Conservation (phyloP, 164 flowering plant genomes). For the Cinnamomum micranthum region DNA sequence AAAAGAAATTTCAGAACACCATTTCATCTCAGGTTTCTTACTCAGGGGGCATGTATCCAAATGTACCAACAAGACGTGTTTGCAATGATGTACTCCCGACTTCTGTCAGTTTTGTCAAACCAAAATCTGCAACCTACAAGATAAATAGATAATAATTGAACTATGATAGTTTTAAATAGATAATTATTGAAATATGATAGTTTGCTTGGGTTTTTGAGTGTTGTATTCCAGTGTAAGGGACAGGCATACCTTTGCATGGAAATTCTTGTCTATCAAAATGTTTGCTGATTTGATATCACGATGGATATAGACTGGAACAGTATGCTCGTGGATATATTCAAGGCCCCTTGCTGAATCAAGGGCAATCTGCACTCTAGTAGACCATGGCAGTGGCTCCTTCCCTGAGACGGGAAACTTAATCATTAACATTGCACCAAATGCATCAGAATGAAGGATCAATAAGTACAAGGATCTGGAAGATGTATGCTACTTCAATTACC, state of each 20-base stretch:
- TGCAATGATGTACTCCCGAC: constrained; percentile 59
- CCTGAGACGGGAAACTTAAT: constrained; percentile 27
- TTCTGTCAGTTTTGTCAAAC: constrained; percentile 79
- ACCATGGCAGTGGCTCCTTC: constrained; percentile 70
- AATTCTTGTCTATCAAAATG: constrained; percentile 88
- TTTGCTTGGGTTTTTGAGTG: not conserved
- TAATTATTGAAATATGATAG: not conserved
- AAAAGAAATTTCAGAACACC: not conserved
- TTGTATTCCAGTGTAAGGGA: not conserved
- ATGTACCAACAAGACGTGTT: constrained; percentile 89
- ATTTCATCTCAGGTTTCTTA: constrained; percentile 31
- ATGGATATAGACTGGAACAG: constrained; percentile 91
- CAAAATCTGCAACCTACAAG: constrained; percentile 90
- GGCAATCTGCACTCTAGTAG: constrained; percentile 85
- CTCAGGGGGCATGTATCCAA: constrained; percentile 99
- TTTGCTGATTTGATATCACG: constrained; percentile 95
- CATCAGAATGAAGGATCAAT: not conserved
- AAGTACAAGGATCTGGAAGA: not conserved
- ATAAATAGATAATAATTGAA: not conserved
- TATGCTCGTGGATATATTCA: constrained; percentile 94
- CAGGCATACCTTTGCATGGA: constrained; percentile 72
- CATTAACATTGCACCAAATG: not conserved
- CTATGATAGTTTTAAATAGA: not conserved
- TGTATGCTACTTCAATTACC: constrained; percentile 29
- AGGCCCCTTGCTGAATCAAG: constrained; percentile 98